Percentiles rank a stretch among this genome's conserved stretches.
These are phyloP conservation scores for Suillus tomentosus DNA, from an alignment of 768 basidiomycete genomes.

Conservation along the genomic window DNA sequence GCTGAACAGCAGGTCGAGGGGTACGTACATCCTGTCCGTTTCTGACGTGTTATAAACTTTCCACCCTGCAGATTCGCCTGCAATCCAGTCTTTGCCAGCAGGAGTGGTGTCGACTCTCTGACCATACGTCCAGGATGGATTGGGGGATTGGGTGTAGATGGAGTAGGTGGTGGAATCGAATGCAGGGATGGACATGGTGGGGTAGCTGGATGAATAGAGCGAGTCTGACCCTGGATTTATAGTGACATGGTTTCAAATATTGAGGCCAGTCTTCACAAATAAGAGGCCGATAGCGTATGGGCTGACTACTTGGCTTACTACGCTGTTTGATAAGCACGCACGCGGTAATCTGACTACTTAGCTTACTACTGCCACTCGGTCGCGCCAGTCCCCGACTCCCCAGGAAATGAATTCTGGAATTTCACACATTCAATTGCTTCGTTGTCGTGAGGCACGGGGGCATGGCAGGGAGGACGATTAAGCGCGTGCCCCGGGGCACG, in stretches of 20 bases:
- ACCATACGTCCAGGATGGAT: constrained; percentile 36
- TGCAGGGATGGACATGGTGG: constrained; percentile 31
- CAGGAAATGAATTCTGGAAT: too few species aligned
- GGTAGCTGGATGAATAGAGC: not conserved
- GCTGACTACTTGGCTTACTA: not conserved
- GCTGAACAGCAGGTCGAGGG: not conserved
- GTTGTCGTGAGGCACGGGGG: too few species aligned
- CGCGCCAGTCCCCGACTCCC: too few species aligned
- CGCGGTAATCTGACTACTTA: too few species aligned
- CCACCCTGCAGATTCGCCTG: constrained; percentile 40
- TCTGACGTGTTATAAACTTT: constrained; percentile 33
- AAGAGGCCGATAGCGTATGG: not conserved
- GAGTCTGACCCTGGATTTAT: not conserved
- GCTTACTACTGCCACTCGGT: too few species aligned
- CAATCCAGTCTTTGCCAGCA: constrained; percentile 34
- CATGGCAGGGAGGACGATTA: too few species aligned
- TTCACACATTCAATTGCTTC: too few species aligned
- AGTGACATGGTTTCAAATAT: not conserved
- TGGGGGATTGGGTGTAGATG: constrained; percentile 32
- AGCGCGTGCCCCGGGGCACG: too few species aligned
- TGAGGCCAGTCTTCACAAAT: not conserved
- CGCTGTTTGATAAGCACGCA: not conserved
- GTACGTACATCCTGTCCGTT: constrained; percentile 29
- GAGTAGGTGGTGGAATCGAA: constrained; percentile 22
- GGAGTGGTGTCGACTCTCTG: constrained; percentile 30